Evolutionary conservation across 768 basidiomycete species (phyloP).

Genomic region (Mycena galericulata): DNA sequence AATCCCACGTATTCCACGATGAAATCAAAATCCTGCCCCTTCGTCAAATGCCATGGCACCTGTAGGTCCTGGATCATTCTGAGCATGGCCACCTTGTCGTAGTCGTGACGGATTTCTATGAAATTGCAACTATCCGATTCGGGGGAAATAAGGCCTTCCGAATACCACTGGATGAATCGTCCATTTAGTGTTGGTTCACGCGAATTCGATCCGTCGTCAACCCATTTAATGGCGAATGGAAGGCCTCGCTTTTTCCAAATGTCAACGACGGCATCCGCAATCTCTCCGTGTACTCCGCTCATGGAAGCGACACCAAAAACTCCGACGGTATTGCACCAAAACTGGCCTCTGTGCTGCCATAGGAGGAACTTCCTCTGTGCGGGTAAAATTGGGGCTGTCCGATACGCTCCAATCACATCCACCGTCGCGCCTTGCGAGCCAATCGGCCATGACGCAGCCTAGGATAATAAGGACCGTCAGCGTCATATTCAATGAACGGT

Average conservation of each 20-base stretch:
- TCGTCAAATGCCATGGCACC: conserved; percentile 1
- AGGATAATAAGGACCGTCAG: conserved; percentile 1
- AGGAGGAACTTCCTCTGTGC: not conserved
- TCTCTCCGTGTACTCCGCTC: conserved; percentile 10
- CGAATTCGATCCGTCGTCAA: conserved; percentile 2
- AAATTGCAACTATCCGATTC: not conserved
- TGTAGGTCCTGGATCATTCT: not conserved
- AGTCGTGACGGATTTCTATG: conserved; percentile 1
- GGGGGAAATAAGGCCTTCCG: not conserved
- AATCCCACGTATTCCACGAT: conserved; percentile 12
- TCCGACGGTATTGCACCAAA: conserved; percentile 11
- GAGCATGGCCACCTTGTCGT: conserved; percentile 5
- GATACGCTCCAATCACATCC: conserved; percentile 5
- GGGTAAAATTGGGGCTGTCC: not conserved
- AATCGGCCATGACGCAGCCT: conserved; percentile 3
- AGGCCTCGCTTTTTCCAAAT: conserved; percentile 12
- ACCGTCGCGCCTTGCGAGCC: conserved; percentile 1
- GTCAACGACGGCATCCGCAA: conserved; percentile 6
- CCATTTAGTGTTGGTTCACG: not conserved
- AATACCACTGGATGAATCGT: not conserved
- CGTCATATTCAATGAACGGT: conserved; percentile 13
- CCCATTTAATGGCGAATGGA: conserved; percentile 7
- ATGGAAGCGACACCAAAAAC: not conserved
- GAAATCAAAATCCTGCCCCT: conserved; percentile 15
- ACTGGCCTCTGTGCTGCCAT: not conserved